Evolutionary conservation across 2,329 filamentous ascomycete genomes (phyloP), one percentile per base, ranked within the genome.

Genomic region (Eutypella sp.): DNA sequence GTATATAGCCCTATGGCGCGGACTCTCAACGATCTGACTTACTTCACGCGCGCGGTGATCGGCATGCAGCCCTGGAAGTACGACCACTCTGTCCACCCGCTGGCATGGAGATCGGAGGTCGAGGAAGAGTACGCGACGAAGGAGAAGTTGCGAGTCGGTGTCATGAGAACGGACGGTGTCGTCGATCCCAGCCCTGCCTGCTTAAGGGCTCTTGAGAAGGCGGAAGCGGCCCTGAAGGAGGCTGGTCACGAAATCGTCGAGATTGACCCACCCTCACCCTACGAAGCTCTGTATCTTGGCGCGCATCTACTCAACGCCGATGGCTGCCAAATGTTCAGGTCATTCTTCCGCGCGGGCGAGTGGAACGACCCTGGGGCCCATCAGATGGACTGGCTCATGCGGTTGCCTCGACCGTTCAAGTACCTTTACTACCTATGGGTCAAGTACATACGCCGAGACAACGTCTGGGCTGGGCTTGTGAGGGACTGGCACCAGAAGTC

Each of bases 1-100:
- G 89, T 96, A 18, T 96, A 91, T 68, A 92, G 87, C 47, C 91
- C 91, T 5, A 96, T 97, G 92, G 81, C 91, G 3, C 79, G 90
- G 44, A 96, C 90, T 0, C 68, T 96, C 47, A 79, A 83, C 51
- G 91, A 96, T 60, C 70, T 96, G 49, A 78, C 77, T 1, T 96
- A 95, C 68, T 96, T 96, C 65, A 87, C 88, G 3, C 81, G 82
- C 43, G 79, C 82, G 7, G 71, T 96, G 45, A 79, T 96, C 45
- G 70, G 79, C 42, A 92, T 93, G 82, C 73, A 87, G 66, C 89
- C 90, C 0, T 96, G 91, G 91, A 84, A 79, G 48, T 95, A 95
- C 60, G 91, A 96, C 62, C 84, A 89, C 56, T 85, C 81, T 0
- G 88, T 92, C 1, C 89, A 95, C 59, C 90, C 89, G 0, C 74